A percentile compares a stretch with the other conserved stretches of the same genome.
Evolutionary conservation across 2,329 filamentous ascomycete genomes (phyloP).

Genomic region (Epicoccum nigrum): DNA sequence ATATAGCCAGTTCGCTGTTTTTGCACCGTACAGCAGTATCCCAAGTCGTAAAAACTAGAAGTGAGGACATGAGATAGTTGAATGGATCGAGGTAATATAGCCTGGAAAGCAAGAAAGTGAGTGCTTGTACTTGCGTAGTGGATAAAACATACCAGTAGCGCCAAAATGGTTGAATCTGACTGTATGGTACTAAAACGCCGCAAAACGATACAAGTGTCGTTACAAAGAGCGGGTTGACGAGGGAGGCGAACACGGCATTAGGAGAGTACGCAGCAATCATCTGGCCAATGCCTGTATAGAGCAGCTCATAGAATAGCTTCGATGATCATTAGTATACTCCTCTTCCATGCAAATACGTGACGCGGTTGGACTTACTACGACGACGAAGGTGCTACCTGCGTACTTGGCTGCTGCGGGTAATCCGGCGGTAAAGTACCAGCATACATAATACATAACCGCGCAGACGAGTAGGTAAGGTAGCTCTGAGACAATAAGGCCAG

Average conservation of each 20-base stretch:
- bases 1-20: not conserved
- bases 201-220: not conserved
- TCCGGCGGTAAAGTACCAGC: constrained; percentile 65
- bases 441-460: constrained; percentile 65
- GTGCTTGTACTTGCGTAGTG: not conserved
- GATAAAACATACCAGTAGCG: not conserved
- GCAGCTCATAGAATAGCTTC: not conserved
- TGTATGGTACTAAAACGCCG: not conserved
- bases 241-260: not conserved
- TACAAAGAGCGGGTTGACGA: not conserved
- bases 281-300: not conserved
- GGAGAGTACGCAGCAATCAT: not conserved
- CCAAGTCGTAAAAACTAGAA: not conserved
- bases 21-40: not conserved
- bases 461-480: constrained; percentile 68
- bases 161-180: not conserved
- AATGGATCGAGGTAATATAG: not conserved
- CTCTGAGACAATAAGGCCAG: constrained; percentile 72
- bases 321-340: not conserved
- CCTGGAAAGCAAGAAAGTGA: not conserved
- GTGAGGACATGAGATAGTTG: not conserved
- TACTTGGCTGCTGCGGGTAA: constrained; percentile 19
- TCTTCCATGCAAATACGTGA: not conserved
- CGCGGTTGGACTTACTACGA: not conserved
- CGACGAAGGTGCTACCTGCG: constrained; percentile 2